These are phyloP conservation scores for Neophaeococcomyces mojaviensis DNA, from an alignment of 2,329 filamentous ascomycete species.

Conservation along the genomic window DNA sequence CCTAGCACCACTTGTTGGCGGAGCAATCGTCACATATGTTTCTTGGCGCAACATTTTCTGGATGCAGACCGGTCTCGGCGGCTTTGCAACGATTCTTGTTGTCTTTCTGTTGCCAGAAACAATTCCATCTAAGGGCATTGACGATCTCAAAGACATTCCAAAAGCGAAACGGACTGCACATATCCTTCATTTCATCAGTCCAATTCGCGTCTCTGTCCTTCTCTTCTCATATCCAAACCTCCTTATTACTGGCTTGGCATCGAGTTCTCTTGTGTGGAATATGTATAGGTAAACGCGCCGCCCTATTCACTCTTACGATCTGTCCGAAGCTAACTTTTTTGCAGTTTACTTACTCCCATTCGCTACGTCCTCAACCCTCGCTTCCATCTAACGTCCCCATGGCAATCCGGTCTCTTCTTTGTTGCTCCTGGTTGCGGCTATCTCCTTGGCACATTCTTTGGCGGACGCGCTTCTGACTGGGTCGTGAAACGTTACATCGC, in stretches of 20 bases:
- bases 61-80: slow-evolving; percentile 64
- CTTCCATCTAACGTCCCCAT: slow-evolving; percentile 58
- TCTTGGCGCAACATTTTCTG: slow-evolving; percentile 72
- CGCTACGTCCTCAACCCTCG: slow-evolving; percentile 68
- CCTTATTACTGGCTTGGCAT: slow-evolving; percentile 53
- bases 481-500: slow-evolving; percentile 58
- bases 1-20: slow-evolving; percentile 61
- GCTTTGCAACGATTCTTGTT: slow-evolving; percentile 50
- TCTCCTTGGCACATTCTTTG: slow-evolving; percentile 60
- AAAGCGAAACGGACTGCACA: slow-evolving; percentile 42
- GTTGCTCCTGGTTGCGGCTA: slow-evolving; percentile 66
- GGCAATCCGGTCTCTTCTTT: slow-evolving; percentile 65
- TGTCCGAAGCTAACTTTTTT: neutral
- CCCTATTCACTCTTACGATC: neutral
- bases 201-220: slow-evolving; percentile 51
- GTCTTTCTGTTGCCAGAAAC: slow-evolving; percentile 66
- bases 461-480: slow-evolving; percentile 64
- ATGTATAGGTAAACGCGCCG: too few species aligned
- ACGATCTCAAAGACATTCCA: slow-evolving; percentile 52
- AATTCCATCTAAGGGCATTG: slow-evolving; percentile 56
- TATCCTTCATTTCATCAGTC: slow-evolving; percentile 59
- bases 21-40: slow-evolving; percentile 67
- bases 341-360: slow-evolving; percentile 57
- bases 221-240: slow-evolving; percentile 65
- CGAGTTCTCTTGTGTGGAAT: slow-evolving; percentile 63